A percentile compares a stretch with the other conserved stretches of the same genome.
Conservation (phyloP, 2,329 filamentous ascomycete species). For the Cladophialophora psammophila region DNA sequence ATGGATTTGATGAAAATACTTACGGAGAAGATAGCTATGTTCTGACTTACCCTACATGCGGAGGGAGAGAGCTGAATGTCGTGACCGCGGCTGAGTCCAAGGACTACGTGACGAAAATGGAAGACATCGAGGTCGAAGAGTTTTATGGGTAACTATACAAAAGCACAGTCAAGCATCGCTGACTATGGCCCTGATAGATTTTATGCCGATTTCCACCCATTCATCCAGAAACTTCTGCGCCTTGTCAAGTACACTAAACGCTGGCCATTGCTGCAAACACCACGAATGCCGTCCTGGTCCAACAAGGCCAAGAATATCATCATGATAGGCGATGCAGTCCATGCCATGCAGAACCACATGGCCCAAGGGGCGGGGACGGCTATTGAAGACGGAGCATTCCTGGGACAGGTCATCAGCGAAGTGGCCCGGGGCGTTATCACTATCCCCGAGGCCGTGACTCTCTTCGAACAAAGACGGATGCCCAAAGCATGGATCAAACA, state of each 20-base stretch:
- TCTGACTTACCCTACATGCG: constrained; percentile 11
- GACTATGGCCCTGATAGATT: constrained; percentile 1
- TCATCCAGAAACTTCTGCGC: constrained; percentile 14
- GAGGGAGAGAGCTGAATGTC: constrained; percentile 19
- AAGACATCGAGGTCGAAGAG: constrained; percentile 18
- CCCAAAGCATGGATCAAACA: constrained; percentile 53
- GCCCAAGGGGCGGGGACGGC: constrained; percentile 53
- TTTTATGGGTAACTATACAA: constrained; percentile 11
- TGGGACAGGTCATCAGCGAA: constrained; percentile 47
- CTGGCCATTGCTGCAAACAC: constrained; percentile 55
- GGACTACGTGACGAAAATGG: constrained; percentile 18
- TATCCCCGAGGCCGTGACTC: constrained; percentile 46
- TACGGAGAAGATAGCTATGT: constrained; percentile 7
- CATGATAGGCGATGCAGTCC: constrained; percentile 47
- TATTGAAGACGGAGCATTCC: constrained; percentile 54
- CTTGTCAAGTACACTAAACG: constrained; percentile 36
- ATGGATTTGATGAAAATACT: background rate
- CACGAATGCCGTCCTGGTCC: constrained; percentile 51
- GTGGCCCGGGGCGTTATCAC: constrained; percentile 46
- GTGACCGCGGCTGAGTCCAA: constrained; percentile 19
- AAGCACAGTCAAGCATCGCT: background rate
- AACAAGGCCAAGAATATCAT: constrained; percentile 51
- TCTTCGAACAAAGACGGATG: constrained; percentile 53
- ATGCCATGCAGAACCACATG: constrained; percentile 55
- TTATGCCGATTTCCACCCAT: constrained; percentile 19